Conservation (phyloP, 192 early-diverging fungal genomes). For the Dissophora globulifera region DNA sequence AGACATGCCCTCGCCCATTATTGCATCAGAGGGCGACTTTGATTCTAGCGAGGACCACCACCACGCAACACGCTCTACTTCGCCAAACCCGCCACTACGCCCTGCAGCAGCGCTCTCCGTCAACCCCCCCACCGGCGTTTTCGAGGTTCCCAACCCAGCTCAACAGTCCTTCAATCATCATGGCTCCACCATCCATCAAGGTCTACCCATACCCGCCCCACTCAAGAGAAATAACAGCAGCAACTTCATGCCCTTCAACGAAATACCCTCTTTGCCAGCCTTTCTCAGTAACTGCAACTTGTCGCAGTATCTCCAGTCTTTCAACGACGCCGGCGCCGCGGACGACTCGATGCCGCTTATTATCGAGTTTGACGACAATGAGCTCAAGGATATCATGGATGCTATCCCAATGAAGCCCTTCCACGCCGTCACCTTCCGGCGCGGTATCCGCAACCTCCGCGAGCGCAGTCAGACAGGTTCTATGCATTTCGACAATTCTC, state of each 20-base stretch:
- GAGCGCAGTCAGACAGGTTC: constrained; percentile 38
- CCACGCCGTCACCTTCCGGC: constrained; percentile 62
- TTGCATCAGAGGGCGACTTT: constrained; percentile 35
- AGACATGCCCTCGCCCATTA: constrained; percentile 33
- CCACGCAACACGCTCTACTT: constrained; percentile 30
- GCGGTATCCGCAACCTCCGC: constrained; percentile 57
- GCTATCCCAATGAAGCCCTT: constrained; percentile 63
- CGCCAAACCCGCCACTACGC: constrained; percentile 14
- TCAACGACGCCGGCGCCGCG: constrained; percentile 59
- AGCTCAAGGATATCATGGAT: constrained; percentile 58
- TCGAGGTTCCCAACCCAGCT: background rate
- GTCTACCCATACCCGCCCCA: constrained; percentile 27
- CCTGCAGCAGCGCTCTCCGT: background rate
- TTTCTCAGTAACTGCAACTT: constrained; percentile 63
- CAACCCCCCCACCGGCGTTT: background rate
- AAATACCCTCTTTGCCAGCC: constrained; percentile 53
- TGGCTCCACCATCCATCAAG: background rate
- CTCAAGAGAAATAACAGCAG: constrained; percentile 38
- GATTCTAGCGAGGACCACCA: constrained; percentile 37
- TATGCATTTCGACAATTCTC: constrained; percentile 38
- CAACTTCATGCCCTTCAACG: constrained; percentile 37
- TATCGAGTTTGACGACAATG: constrained; percentile 62
- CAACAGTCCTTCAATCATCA: background rate
- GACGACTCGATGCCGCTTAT: constrained; percentile 61
- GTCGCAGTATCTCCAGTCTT: constrained; percentile 57